phyloP scores from a whole-genome alignment of 495 filamentous ascomycete species.

The Penicillium herquei region DNA sequence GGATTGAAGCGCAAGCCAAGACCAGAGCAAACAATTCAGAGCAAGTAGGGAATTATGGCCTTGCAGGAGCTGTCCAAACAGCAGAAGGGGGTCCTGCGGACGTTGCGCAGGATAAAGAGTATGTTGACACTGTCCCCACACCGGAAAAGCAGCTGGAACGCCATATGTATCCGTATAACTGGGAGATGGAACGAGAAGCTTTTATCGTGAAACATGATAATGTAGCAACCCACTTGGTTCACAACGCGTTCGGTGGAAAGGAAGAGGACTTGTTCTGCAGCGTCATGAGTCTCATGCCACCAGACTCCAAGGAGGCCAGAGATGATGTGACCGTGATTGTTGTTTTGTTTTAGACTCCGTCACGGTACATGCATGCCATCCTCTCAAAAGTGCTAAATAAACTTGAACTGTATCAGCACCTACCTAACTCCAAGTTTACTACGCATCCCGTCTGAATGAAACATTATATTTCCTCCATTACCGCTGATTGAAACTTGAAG shows the following conservation, averaged over 20 bases:
- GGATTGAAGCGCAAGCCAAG: not conserved
- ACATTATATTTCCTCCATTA: too few relatives aligned
- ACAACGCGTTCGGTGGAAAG: not conserved
- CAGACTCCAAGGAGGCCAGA: not conserved
- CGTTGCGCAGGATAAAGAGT: too few relatives aligned
- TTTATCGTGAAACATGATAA: not conserved
- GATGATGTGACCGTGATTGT: not conserved
- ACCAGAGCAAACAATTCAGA: not conserved
- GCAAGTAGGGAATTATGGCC: not conserved
- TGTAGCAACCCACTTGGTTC: not conserved
- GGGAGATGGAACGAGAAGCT: not conserved
- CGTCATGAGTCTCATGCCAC: not conserved
- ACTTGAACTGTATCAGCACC: too few relatives aligned
- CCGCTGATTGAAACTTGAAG: too few relatives aligned
- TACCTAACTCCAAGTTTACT: too few relatives aligned
- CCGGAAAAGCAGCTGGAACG: not conserved
- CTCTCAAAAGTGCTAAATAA: not conserved
- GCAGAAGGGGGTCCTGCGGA: too few relatives aligned
- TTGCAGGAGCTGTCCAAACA: not conserved
- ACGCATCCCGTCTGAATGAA: too few relatives aligned
- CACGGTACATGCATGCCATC: not conserved
- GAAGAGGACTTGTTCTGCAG: not conserved
- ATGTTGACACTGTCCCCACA: too few relatives aligned
- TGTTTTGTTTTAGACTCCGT: not conserved
- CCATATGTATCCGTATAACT: not conserved